phyloP scores from a whole-genome alignment of 2,329 filamentous ascomycete species.

The Passalora sequoiae region DNA sequence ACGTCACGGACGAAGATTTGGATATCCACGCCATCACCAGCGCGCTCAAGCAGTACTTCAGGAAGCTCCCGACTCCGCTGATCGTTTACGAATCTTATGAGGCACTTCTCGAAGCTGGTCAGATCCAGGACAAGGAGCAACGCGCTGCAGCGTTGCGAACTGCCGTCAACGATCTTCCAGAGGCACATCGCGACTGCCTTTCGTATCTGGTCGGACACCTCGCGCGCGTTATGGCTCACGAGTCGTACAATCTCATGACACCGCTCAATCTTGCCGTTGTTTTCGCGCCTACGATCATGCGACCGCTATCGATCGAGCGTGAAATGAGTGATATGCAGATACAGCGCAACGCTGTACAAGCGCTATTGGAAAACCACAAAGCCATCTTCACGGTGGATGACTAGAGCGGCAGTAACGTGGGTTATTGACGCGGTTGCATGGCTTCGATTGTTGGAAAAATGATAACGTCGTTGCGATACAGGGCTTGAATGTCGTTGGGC shows the following conservation, averaged over 20 bases:
- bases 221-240: conserved; percentile 73
- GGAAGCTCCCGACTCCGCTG: conserved; percentile 81
- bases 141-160: conserved; percentile 66
- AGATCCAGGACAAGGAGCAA: conserved; percentile 58
- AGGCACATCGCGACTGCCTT: conserved; percentile 78
- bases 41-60: conserved; percentile 94
- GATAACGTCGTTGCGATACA: too few species aligned
- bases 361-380: conserved; percentile 84
- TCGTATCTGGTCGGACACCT: conserved; percentile 95
- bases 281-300: conserved; percentile 96
- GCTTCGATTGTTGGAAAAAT: too few species aligned
- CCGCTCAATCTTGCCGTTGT: conserved; percentile 94
- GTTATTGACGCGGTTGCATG: too few species aligned
- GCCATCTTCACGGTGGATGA: conserved; percentile 57
- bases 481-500: too few species aligned
- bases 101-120: conserved; percentile 67
- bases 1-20: conserved; percentile 87
- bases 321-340: conserved; percentile 95
- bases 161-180: conserved; percentile 73
- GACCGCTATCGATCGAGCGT: conserved; percentile 78
- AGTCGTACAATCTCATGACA: conserved; percentile 90
- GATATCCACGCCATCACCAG: conserved; percentile 97
- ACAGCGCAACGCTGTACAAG: conserved; percentile 89
- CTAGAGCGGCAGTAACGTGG: too few species aligned
- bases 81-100: conserved; percentile 94